phyloP scores from a whole-genome alignment of 2,329 filamentous ascomycete species.

The Fusarium sp. region DNA sequence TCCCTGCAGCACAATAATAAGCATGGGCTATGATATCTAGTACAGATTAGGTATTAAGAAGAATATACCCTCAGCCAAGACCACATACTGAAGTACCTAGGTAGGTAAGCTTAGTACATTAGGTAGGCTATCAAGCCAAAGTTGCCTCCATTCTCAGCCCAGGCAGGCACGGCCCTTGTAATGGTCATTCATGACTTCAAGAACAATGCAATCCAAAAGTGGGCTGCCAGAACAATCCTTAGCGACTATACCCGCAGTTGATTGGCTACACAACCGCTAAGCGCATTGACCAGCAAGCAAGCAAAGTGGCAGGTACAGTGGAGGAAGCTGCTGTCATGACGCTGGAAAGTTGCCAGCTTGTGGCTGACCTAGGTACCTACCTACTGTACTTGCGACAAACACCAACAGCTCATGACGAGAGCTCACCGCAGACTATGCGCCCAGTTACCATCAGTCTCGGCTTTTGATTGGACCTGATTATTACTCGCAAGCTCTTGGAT shows the following conservation, averaged over 20 bases:
- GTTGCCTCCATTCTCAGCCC: slow-evolving; percentile 8
- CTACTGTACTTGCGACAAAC: slow-evolving; percentile 27
- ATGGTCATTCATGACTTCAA: slow-evolving; percentile 25
- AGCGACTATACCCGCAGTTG: slow-evolving; percentile 21
- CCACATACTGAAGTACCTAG: too few species aligned
- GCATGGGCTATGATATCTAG: slow-evolving; percentile 3
- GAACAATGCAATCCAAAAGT: slow-evolving; percentile 35
- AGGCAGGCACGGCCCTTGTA: slow-evolving; percentile 21
- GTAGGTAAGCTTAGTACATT: too few species aligned
- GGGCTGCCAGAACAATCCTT: slow-evolving; percentile 8
- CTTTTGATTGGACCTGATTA: neutral
- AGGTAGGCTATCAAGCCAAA: slow-evolving; percentile 4
- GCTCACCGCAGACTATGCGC: slow-evolving; percentile 11
- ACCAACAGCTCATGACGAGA: slow-evolving; percentile 31
- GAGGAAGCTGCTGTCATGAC: slow-evolving; percentile 31
- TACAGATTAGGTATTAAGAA: neutral
- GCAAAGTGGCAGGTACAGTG: slow-evolving; percentile 14
- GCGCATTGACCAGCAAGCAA: slow-evolving; percentile 22
- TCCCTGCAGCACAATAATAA: slow-evolving; percentile 3
- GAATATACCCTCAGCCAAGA: slow-evolving; percentile 3
- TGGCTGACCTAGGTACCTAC: slow-evolving; percentile 22
- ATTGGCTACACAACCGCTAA: slow-evolving; percentile 42
- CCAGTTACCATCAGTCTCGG: neutral
- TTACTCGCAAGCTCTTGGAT: neutral
- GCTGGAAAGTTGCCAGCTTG: slow-evolving; percentile 43